phyloP scores from a whole-genome alignment of 1,284 basidiomycete genomes.

The Rhizoctonia solani region DNA sequence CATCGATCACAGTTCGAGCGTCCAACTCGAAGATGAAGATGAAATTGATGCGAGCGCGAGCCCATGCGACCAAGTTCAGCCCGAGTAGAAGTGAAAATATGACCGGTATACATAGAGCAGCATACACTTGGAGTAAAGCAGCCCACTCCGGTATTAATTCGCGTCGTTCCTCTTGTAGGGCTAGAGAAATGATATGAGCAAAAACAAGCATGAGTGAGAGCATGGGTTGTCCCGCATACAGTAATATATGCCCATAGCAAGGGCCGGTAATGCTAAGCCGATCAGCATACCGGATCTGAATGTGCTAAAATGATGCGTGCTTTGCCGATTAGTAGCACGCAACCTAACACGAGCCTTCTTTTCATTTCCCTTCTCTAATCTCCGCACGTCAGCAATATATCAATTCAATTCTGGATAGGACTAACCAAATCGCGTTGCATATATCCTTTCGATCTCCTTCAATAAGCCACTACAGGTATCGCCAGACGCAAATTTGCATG shows the following conservation, averaged over 20 bases:
- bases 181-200: slow-evolving; percentile 48
- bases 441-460: slow-evolving; percentile 73
- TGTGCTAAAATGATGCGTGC: slow-evolving; percentile 75
- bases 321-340: slow-evolving; percentile 57
- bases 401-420: slow-evolving; percentile 29
- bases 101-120: slow-evolving; percentile 71
- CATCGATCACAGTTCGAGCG: slow-evolving; percentile 73
- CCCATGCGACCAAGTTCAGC: slow-evolving; percentile 81
- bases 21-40: slow-evolving; percentile 90
- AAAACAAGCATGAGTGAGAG: background rate
- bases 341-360: slow-evolving; percentile 78
- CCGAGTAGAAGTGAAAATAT: slow-evolving; percentile 81
- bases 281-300: slow-evolving; percentile 77
- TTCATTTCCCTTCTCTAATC: slow-evolving; percentile 73
- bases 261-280: slow-evolving; percentile 78
- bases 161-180: slow-evolving; percentile 63
- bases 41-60: slow-evolving; percentile 79
- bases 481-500: slow-evolving; percentile 63
- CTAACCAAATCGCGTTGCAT: slow-evolving; percentile 74
- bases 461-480: slow-evolving; percentile 67
- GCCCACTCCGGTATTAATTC: slow-evolving; percentile 69
- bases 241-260: slow-evolving; percentile 68
- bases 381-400: background rate
- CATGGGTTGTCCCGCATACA: slow-evolving; percentile 53
- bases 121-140: slow-evolving; percentile 81